Evolutionary conservation across 345 rosid genomes (phyloP).

Genomic region (Eucalyptus erythrocorys): DNA sequence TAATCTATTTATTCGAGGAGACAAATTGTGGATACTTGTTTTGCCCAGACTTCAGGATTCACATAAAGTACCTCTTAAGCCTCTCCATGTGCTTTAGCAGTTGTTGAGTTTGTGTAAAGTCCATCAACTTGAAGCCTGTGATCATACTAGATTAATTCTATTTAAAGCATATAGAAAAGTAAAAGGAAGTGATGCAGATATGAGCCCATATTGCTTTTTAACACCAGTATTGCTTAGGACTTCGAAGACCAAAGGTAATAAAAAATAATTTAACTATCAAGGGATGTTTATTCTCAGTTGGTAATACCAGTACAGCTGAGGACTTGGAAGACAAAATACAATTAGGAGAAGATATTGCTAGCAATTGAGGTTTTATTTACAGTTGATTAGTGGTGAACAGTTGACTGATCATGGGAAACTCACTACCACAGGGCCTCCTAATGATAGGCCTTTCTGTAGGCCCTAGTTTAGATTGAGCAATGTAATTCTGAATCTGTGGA

Average conservation of each 20-base stretch:
- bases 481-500: background rate
- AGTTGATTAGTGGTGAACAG: background rate
- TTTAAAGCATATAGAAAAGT: background rate
- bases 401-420: background rate
- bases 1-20: background rate
- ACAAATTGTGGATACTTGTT: background rate
- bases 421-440: background rate
- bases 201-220: background rate
- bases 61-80: background rate
- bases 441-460: background rate
- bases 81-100: background rate
- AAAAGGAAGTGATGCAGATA: background rate
- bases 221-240: background rate
- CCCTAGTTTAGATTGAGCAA: background rate
- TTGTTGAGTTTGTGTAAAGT: background rate
- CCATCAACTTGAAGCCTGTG: background rate
- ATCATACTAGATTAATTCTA: background rate
- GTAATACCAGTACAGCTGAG: background rate
- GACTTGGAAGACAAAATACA: background rate
- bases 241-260: background rate
- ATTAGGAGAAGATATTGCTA: background rate
- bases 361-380: background rate
- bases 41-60: background rate
- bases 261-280: background rate
- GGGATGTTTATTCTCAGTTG: background rate